A percentile compares a stretch with the other conserved stretches of the same genome.
phyloP scores from a whole-genome alignment of 225 moss, liverwort and hornwort genomes.

The Pleurozium schreberi region DNA sequence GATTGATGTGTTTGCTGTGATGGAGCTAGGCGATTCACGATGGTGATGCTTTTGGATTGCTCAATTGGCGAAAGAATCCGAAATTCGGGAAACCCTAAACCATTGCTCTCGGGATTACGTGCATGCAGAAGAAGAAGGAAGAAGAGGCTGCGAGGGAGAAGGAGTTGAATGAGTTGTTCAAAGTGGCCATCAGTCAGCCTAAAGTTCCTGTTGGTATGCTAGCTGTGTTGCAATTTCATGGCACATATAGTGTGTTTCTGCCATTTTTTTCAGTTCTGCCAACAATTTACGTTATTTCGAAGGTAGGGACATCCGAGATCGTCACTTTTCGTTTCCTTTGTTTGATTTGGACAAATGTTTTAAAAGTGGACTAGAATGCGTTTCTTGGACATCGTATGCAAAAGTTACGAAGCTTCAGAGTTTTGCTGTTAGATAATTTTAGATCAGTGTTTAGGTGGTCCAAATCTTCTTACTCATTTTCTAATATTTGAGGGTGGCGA shows the following conservation, averaged over 20 bases:
- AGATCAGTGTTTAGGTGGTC: neutral
- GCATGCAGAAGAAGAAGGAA: conserved; percentile 85
- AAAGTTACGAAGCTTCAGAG: neutral
- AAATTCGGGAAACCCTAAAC: neutral
- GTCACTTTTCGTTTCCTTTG: neutral
- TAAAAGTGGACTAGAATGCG: neutral
- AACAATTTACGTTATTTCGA: neutral
- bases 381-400: neutral
- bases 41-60: neutral
- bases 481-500: neutral
- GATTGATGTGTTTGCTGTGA: neutral
- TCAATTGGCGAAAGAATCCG: neutral
- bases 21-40: neutral
- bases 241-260: neutral
- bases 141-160: conserved; percentile 73
- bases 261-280: neutral
- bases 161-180: conserved; percentile 95
- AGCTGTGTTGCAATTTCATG: neutral
- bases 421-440: neutral
- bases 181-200: conserved; percentile 98
- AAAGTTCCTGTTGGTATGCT: conserved; percentile 82
- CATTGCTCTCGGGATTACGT: neutral
- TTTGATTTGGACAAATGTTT: neutral
- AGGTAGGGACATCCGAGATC: neutral
- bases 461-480: no score